Base-by-base conservation (phyloP, 2,329 filamentous ascomycete genomes). In the Aspergillus melleus region DNA sequence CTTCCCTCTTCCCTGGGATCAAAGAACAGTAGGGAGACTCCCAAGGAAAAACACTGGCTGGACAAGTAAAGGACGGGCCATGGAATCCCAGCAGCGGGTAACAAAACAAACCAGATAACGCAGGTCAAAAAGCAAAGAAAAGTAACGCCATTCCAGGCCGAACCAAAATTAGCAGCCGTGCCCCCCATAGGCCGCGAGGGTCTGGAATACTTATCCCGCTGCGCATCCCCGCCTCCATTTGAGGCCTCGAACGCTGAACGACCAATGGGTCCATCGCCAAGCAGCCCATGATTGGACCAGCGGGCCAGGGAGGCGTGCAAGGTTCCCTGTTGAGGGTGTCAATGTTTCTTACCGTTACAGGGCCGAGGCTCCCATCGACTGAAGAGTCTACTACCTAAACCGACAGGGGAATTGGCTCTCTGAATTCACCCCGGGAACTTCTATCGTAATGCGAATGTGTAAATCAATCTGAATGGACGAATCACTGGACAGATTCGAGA, bases 161-260 rank as follows among this genome's bases (percentile, higher is more conserved):
- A 52, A 54, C 61, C 64, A 63, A 62, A 65, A 61, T 67, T 64
- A 64, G 65, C 52, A 59, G 58, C 60, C 47, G 46, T 39, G 36
- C 16, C 19, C 29, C 46, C 53, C 44, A 58, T 61, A 61, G 61
- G 54, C 54, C 49, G 44, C 29, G 12, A 51, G 11, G 55, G 52
- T 29, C 54, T 59, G 58, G 64, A 56, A 59, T 54, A 61, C 29
- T 57, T 59, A 36, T 60, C 55, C 59, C 22, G 51, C 54, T 58
- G 61, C 54, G 22, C 39, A 59, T 65, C 58, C 61, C 65, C 64
- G 65, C 64, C 64, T 66, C 60, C 19, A 62, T 64, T 65, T 51
- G 62, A 62, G 64, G 66, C 65, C 65, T 67, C 64, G 66, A 68
- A 61, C 65, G 53, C 53, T 53, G 47, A 53, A 32, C 49, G 36